Percentiles rank a stretch among this genome's conserved stretches.
Conservation (phyloP, 202 grass and related monocot genomes). For the Setaria italica region DNA sequence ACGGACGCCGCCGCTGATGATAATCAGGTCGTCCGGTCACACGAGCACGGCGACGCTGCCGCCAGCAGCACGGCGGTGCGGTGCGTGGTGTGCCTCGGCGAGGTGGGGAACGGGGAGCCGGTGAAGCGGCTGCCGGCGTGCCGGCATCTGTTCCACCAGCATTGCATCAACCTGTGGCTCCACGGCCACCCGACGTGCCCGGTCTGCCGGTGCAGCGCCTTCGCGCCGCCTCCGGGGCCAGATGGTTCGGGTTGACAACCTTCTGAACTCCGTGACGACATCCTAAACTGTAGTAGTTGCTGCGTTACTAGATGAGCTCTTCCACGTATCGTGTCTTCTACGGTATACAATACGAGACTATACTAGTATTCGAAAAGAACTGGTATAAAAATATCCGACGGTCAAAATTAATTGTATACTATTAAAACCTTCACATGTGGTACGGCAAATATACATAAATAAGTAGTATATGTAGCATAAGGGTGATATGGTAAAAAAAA, state of each 20-base stretch:
- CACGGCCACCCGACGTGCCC: conserved; percentile 46
- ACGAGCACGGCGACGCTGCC: conserved; percentile 4
- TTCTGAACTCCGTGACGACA: not conserved
- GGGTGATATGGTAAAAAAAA: too few species aligned
- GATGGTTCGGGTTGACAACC: not conserved
- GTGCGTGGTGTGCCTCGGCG: conserved; percentile 65
- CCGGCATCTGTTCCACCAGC: conserved; percentile 52
- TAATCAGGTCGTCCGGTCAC: not conserved
- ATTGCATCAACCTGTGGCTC: conserved; percentile 56
- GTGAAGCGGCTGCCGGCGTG: conserved; percentile 49
- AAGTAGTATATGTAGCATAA: too few species aligned
- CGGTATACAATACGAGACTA: too few species aligned
- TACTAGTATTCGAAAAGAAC: too few species aligned
- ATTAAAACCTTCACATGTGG: too few species aligned
- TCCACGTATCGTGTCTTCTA: too few species aligned
- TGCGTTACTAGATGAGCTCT: too few species aligned
- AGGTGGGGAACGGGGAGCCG: conserved; percentile 37
- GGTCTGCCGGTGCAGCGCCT: conserved; percentile 37
- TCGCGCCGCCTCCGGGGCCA: not conserved
- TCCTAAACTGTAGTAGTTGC: not conserved
- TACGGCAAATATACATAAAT: too few species aligned
- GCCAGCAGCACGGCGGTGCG: not conserved
- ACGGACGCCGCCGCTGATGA: not conserved
- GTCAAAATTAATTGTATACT: too few species aligned
- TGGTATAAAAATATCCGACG: too few species aligned